phyloP scores from a whole-genome alignment of 352 stramenopile species.

The Saprolegnia parasitica region DNA sequence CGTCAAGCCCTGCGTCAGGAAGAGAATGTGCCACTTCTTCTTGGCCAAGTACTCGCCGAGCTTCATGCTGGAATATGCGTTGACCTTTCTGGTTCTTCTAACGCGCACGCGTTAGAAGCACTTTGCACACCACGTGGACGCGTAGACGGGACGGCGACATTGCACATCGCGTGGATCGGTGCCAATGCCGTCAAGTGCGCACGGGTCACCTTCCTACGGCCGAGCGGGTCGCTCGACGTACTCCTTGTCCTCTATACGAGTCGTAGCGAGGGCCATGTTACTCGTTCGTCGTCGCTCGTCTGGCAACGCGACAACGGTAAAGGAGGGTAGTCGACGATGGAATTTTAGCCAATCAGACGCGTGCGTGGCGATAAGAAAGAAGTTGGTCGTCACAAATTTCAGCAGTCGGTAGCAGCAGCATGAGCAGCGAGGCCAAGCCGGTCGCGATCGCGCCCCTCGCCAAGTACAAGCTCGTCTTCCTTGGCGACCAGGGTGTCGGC shows the following conservation, averaged over 20 bases:
- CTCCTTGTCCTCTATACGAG: too few species aligned
- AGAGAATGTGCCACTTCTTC: conserved; percentile 28
- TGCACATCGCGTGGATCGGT: too few species aligned
- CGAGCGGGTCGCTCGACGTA: too few species aligned
- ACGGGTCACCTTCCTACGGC: too few species aligned
- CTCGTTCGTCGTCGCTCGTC: too few species aligned
- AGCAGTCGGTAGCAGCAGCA: background rate
- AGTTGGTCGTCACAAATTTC: background rate
- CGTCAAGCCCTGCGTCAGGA: conserved; percentile 23
- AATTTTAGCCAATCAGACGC: conserved; percentile 23
- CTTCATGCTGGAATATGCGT: conserved; percentile 8
- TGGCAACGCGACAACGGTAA: too few species aligned
- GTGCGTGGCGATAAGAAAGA: background rate
- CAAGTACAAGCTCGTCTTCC: conserved; percentile 94
- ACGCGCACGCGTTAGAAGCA: too few species aligned
- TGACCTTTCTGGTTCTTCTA: too few species aligned
- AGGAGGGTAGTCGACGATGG: background rate
- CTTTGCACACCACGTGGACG: too few species aligned
- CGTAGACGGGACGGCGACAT: too few species aligned
- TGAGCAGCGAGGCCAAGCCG: conserved; percentile 4
- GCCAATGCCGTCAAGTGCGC: too few species aligned
- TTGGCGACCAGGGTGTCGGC: conserved; percentile 96
- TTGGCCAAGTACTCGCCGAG: conserved; percentile 24
- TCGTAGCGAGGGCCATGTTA: too few species aligned
- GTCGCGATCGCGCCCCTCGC: conserved; percentile 78